A percentile compares a stretch with the other conserved stretches of the same genome.
Evolutionary conservation across 371 early-diverging fungal genomes (phyloP).

Genomic region (Apophysomyces elegans): DNA sequence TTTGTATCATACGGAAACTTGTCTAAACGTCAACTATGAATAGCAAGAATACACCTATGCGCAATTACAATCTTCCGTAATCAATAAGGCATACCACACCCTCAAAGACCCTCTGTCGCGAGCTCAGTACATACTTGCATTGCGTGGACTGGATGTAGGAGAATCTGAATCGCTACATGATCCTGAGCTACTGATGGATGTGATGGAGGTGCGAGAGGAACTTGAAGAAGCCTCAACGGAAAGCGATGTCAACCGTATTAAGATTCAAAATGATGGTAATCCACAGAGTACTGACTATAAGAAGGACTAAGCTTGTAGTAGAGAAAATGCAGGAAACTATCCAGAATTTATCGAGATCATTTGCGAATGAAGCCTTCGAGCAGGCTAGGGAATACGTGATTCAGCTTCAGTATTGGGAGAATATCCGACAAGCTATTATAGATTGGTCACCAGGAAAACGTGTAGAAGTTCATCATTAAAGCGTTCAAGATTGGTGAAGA

Average conservation of each 20-base stretch:
- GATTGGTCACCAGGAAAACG: conserved; percentile 60
- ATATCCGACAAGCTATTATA: conserved; percentile 63
- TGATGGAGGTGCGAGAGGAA: conserved; percentile 79
- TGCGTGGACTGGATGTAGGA: conserved; percentile 60
- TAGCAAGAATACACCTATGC: conserved; percentile 77
- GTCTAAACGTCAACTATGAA: background rate
- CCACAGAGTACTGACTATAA: background rate
- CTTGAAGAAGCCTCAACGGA: conserved; percentile 64
- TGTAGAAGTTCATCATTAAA: conserved; percentile 13
- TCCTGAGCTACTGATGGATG: conserved; percentile 79
- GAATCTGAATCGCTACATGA: conserved; percentile 74
- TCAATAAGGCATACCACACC: conserved; percentile 88
- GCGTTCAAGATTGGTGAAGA: background rate
- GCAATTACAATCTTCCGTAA: conserved; percentile 78
- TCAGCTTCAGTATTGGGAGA: conserved; percentile 73
- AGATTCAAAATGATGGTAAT: conserved; percentile 24
- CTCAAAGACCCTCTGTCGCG: conserved; percentile 79
- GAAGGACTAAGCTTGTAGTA: conserved; percentile 13
- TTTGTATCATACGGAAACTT: background rate
- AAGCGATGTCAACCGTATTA: conserved; percentile 12
- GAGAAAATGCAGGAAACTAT: conserved; percentile 44
- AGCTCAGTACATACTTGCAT: conserved; percentile 79
- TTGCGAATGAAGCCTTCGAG: conserved; percentile 52
- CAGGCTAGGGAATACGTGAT: conserved; percentile 62
- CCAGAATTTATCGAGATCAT: conserved; percentile 52